Percentiles rank a stretch among this genome's conserved stretches.
Evolutionary conservation across 1,284 basidiomycete species (phyloP).

Genomic region (Ceratobasidium sp.): DNA sequence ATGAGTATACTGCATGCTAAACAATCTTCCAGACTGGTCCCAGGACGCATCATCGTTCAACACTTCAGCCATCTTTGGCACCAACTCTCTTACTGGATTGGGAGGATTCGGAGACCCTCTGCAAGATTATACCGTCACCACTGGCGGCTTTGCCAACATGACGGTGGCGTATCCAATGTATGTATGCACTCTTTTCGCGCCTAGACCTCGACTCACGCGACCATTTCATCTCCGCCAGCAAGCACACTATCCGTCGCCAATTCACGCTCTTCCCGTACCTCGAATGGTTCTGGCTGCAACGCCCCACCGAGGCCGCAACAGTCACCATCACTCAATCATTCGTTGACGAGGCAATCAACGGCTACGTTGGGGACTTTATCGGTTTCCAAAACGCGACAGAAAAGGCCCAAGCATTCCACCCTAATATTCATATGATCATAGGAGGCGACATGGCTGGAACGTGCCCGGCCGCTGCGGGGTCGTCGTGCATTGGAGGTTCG

Average conservation of each 20-base stretch:
- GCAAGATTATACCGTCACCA: constrained; percentile 34
- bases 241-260: constrained; percentile 19
- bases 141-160: constrained; percentile 30
- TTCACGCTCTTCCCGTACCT: constrained; percentile 30
- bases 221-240: neutral
- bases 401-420: constrained; percentile 35
- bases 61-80: constrained; percentile 20
- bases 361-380: constrained; percentile 30
- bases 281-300: constrained; percentile 34
- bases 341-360: constrained; percentile 34
- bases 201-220: neutral
- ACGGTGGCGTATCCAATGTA: constrained; percentile 25
- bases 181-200: neutral
- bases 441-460: constrained; percentile 34
- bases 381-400: constrained; percentile 37
- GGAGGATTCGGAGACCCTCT: constrained; percentile 31
- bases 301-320: constrained; percentile 32
- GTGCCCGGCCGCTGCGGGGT: constrained; percentile 29
- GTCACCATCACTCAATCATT: constrained; percentile 28
- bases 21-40: constrained; percentile 24
- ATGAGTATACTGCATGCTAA: neutral
- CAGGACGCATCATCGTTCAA: constrained; percentile 14
- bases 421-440: constrained; percentile 36
- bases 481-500: constrained; percentile 29
- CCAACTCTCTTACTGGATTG: constrained; percentile 5